Evolutionary conservation across 371 early-diverging fungal species (phyloP).

Genomic region (Rhizopus sp.): DNA sequence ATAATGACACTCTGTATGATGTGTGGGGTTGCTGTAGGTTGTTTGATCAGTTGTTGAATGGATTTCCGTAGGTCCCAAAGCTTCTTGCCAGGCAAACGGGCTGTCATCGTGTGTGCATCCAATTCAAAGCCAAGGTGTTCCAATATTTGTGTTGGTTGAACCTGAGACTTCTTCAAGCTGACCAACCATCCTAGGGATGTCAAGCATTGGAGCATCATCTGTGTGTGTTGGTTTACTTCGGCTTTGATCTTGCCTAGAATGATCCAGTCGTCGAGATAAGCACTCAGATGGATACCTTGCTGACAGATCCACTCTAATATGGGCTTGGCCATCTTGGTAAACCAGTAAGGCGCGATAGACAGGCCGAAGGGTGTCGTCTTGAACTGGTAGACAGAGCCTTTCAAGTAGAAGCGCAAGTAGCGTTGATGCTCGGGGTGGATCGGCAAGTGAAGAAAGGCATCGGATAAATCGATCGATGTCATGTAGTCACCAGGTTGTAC

Average conservation of each 20-base stretch:
- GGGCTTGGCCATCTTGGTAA: conserved; percentile 27
- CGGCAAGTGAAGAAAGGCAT: conserved; percentile 26
- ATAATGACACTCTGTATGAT: conserved; percentile 14
- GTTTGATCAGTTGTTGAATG: conserved; percentile 5
- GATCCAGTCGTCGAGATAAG: conserved; percentile 17
- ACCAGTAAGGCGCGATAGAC: conserved; percentile 28
- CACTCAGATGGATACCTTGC: conserved; percentile 15
- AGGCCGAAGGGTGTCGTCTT: conserved; percentile 35
- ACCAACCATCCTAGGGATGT: conserved; percentile 8
- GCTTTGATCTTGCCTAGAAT: conserved; percentile 1
- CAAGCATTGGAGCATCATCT: background rate
- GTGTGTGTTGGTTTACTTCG: conserved; percentile 7
- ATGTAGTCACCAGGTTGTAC: conserved; percentile 21
- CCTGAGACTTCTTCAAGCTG: conserved; percentile 11
- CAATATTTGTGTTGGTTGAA: conserved; percentile 6
- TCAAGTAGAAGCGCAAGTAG: conserved; percentile 28
- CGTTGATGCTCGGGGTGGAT: conserved; percentile 21
- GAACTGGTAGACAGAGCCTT: conserved; percentile 21
- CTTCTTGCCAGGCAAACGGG: conserved; percentile 3
- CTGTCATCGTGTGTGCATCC: conserved; percentile 23
- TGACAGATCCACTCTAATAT: conserved; percentile 26
- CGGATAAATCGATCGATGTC: conserved; percentile 15
- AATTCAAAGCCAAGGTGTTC: conserved; percentile 14
- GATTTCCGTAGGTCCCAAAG: conserved; percentile 23
- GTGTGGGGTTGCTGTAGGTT: conserved; percentile 1